Conservation (phyloP, 2,329 filamentous ascomycete species). For the Triangularia verruculosa region DNA sequence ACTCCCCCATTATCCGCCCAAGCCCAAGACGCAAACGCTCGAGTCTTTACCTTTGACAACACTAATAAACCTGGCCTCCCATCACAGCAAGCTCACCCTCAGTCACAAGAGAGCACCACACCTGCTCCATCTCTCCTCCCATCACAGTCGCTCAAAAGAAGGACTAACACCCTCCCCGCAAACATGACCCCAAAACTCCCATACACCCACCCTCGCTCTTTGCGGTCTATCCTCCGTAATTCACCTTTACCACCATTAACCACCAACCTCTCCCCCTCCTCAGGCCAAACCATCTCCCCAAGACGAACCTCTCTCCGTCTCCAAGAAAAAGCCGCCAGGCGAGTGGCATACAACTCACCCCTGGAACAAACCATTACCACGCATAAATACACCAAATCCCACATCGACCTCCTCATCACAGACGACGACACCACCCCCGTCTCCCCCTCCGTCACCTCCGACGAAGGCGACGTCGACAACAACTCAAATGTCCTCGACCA, state of each 20-base stretch:
- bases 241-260: conserved; percentile 57
- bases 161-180: conserved; percentile 34
- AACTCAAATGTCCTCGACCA: conserved; percentile 40
- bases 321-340: conserved; percentile 52
- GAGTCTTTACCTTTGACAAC: conserved; percentile 45
- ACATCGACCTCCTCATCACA: conserved; percentile 55
- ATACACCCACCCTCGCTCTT: conserved; percentile 56
- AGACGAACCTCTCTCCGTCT: conserved; percentile 53
- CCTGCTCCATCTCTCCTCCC: conserved; percentile 37
- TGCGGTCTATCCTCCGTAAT: conserved; percentile 65
- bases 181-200: conserved; percentile 40
- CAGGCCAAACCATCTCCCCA: conserved; percentile 48
- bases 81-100: conserved; percentile 9
- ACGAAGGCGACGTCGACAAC: conserved; percentile 37
- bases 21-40: conserved; percentile 41
- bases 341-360: conserved; percentile 61
- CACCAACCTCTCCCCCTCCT: conserved; percentile 32
- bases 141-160: conserved; percentile 39
- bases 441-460: conserved; percentile 36
- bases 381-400: conserved; percentile 59
- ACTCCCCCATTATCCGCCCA: conserved; percentile 58
- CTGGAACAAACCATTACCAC: conserved; percentile 63
- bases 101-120: conserved; percentile 7
- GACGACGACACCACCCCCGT: conserved; percentile 53
- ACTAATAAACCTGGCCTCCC: conserved; percentile 3